Conservation (phyloP, 2,329 filamentous ascomycete genomes). For the Epichloe brachyelytri region DNA sequence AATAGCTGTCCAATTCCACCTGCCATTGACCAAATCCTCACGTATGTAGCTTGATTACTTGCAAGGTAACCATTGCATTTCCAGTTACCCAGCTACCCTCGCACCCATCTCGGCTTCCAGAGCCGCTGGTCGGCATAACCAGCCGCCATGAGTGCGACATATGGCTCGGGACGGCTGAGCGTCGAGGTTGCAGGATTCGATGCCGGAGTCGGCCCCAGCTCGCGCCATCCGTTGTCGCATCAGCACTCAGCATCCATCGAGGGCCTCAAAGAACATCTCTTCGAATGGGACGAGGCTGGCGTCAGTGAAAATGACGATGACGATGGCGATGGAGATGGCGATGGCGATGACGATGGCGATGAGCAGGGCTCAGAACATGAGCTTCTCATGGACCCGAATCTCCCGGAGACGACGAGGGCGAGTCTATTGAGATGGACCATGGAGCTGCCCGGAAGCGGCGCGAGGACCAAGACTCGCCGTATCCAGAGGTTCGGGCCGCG, state of each 20-base stretch:
- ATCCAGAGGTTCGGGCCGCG: conserved; percentile 52
- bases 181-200: conserved; percentile 14
- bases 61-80: neutral
- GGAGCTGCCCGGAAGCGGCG: conserved; percentile 19
- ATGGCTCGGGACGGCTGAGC: neutral
- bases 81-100: neutral
- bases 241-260: conserved; percentile 12
- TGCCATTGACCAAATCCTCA: no score
- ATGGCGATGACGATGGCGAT: conserved; percentile 29
- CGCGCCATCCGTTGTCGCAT: conserved; percentile 15
- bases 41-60: no score
- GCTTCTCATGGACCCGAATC: conserved; percentile 41
- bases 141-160: conserved; percentile 1
- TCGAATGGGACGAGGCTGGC: conserved; percentile 22
- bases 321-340: conserved; percentile 22
- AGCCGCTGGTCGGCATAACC: neutral
- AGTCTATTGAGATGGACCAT: conserved; percentile 13
- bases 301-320: conserved; percentile 16
- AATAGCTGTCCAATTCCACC: no score
- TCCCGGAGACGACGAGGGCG: conserved; percentile 28
- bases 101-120: neutral
- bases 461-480: conserved; percentile 47
- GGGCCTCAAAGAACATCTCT: conserved; percentile 20
- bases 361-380: conserved; percentile 40
- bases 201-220: conserved; percentile 9